Base-by-base conservation (phyloP, 2,329 filamentous ascomycete genomes). In the Nakataea oryzae region DNA sequence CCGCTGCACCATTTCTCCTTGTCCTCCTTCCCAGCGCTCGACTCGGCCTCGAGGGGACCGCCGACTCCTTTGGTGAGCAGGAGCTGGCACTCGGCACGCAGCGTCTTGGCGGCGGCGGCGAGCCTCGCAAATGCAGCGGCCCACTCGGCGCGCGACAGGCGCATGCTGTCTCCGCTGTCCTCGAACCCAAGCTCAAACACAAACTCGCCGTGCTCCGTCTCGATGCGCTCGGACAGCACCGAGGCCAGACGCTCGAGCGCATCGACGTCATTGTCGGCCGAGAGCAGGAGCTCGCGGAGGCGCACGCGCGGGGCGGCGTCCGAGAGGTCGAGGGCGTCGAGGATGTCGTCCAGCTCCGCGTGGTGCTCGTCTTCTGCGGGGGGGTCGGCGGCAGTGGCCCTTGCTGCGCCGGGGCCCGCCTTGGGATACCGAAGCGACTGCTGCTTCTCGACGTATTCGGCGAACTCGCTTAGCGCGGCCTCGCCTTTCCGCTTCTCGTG, bases 371-470 rank as follows among this genome's bases (percentile, higher is more conserved):
- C 61, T 55, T 70, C 66, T 67, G 62, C 56, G 58, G 72, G 70
- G 3, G 72, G 68, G 4, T 70, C 68, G 17, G 64, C 66, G 57
- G n/a, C 63, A 21, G 66, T 64, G 21, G 67, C 61, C 59, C 72
- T 65, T 47, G 73, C 65, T 50, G 68, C 50, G 28, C 67, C 66
- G 70, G 62, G 60, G 3, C 69, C 62, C 24, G 71, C 60, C 57
- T 72, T 68, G 1, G 83, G 83, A 68, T 85, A 87, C 62, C 89
- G 87, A 59, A 87, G 76, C 17, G 87, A 86, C 74, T 97, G 95
- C 73, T 97, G 93, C 73, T 92, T 89, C 74, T 97, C 92, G 67
- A 97, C 95, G 70, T 97, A 97, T 70, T 99, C 95, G 74, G 93
- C 92, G 73, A 99, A 99, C 69, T 97, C 95, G 78, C 90, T 95